phyloP scores from a whole-genome alignment of 2,329 filamentous ascomycete species.

The Colletotrichum tamarilloi region DNA sequence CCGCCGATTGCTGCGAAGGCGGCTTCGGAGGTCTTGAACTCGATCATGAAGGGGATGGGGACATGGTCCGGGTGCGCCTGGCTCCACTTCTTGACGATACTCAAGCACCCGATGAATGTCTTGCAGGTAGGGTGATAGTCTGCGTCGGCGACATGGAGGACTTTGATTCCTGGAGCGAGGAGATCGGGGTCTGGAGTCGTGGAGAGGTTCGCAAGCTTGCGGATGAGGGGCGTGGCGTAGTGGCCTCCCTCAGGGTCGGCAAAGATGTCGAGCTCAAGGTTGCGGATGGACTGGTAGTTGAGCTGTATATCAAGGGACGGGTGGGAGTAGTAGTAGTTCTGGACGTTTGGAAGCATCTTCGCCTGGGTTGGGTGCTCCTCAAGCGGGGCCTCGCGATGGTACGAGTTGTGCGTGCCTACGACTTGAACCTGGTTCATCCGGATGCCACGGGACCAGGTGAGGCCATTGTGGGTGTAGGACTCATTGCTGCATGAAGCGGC shows the following conservation, averaged over 20 bases:
- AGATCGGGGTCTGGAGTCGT: slow-evolving; percentile 51
- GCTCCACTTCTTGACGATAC: slow-evolving; percentile 56
- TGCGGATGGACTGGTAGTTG: slow-evolving; percentile 56
- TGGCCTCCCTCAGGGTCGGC: slow-evolving; percentile 60
- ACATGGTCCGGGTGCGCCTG: slow-evolving; percentile 54
- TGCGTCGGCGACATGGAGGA: slow-evolving; percentile 61
- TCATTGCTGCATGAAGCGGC: slow-evolving; percentile 11
- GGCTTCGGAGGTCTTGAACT: slow-evolving; percentile 54
- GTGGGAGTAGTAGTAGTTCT: slow-evolving; percentile 61
- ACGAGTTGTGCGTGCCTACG: slow-evolving; percentile 63
- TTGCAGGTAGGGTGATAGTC: slow-evolving; percentile 59
- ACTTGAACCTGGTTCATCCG: slow-evolving; percentile 65
- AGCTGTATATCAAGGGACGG: slow-evolving; percentile 56
- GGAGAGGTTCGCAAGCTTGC: slow-evolving; percentile 50
- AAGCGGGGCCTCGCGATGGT: slow-evolving; percentile 57
- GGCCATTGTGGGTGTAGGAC: slow-evolving; percentile 43
- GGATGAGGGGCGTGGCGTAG: slow-evolving; percentile 57
- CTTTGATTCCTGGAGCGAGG: slow-evolving; percentile 56
- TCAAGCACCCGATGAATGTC: slow-evolving; percentile 57
- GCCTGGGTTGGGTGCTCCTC: slow-evolving; percentile 54
- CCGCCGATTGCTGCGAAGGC: slow-evolving; percentile 42
- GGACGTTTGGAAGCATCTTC: slow-evolving; percentile 46
- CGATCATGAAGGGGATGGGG: slow-evolving; percentile 60
- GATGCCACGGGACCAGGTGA: slow-evolving; percentile 46
- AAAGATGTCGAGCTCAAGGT: slow-evolving; percentile 60